Base-by-base conservation (phyloP, 2,329 filamentous ascomycete genomes). In the Colletotrichum navitas region DNA sequence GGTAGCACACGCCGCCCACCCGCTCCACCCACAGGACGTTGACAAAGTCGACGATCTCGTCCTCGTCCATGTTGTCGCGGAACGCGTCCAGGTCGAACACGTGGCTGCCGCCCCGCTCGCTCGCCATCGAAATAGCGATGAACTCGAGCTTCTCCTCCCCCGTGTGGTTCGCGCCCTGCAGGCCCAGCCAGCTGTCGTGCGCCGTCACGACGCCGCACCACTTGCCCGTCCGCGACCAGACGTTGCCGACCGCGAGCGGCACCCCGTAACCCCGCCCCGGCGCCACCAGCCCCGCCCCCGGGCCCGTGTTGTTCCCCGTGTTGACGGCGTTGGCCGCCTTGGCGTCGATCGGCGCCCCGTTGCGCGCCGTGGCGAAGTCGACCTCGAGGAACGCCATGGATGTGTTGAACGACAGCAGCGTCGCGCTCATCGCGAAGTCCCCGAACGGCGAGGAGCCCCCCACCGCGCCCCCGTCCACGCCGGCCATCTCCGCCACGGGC, bases 21-120 rank as follows among this genome's bases (percentile, higher is more conserved):
- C 83, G 77, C 77, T 85, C 83, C 24, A 85, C 80, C 83, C 83
- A 85, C 41, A 85, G 73, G 49, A 85, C 83, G 36, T 85, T 85
- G 24, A 85, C 81, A 75, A 85, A 82, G 68, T 86, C 83, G 36
- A 86, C 76, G 41, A 80, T 78, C 41, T 83, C 82, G 64, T 85
- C 82, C 1, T 77, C 76, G 68, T 84, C 82, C 77, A 81, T 81
- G 61, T 82, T 78, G 69, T 84, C 83, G 51, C 80, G 79, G 66
- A 84, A 84, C 24, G 78, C 77, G 18, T 83, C 83, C 26, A 77
- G 72, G 18, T 81, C 80, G 47, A 68, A 74, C 7, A 75, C 74
- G 29, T 74, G 73, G 59, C 73, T 73, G 8, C 71, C 73, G 61
- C 72, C 69, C n/a, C 82, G 79, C 78, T 85, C 83, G 73, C 79